Evolutionary conservation across 345 rosid species (phyloP), one percentile per base, ranked within the genome.

Genomic region (Nephelium lappaceum): DNA sequence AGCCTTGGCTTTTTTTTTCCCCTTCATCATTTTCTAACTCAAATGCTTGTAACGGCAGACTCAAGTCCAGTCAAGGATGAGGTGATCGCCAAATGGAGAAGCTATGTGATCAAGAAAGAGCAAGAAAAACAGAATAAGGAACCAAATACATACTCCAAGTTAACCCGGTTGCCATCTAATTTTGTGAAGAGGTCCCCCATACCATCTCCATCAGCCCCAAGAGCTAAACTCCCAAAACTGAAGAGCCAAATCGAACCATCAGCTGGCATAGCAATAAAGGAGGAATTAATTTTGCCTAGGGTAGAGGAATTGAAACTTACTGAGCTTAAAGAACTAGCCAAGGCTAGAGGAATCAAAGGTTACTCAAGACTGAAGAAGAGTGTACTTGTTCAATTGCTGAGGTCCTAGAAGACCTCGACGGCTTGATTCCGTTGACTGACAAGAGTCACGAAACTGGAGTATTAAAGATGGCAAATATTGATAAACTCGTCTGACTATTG

Each of bases 261-360:
- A 49, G 18, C 69, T 5, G 65, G 55, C 23, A 51, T 9, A 1
- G 71, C 71, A 8, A 0, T 61, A 19, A 64, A 45, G 18, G 78
- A 63, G 71, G 78, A 71, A 24, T 61, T 53, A 68, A 41, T 70
- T 53, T 58, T 60, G 51, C 83, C 77, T 67, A 53, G 81, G 80
- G 47, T 88, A 4, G 90, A 86, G 77, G 85, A 80, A 66, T 81
- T 95, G 95, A 93, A 88, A 79, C 91, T 89, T 75, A 66, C 86
- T 12, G 86, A 91, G 82, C 87, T 95, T 65, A 91, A 88, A 84
- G 88, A 88, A 74, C 75, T 88, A 55, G 98, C 95, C 1, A 93
- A 93, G 84, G 83, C 85, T 6, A 85, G 81, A 75, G 94, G 92
- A 51, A 67, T 89, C 31, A 86, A 83, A 84, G 90, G 97, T 23